phyloP scores from a whole-genome alignment of 1,284 basidiomycete genomes.

The Apiotrichum mycotoxinovorans region DNA sequence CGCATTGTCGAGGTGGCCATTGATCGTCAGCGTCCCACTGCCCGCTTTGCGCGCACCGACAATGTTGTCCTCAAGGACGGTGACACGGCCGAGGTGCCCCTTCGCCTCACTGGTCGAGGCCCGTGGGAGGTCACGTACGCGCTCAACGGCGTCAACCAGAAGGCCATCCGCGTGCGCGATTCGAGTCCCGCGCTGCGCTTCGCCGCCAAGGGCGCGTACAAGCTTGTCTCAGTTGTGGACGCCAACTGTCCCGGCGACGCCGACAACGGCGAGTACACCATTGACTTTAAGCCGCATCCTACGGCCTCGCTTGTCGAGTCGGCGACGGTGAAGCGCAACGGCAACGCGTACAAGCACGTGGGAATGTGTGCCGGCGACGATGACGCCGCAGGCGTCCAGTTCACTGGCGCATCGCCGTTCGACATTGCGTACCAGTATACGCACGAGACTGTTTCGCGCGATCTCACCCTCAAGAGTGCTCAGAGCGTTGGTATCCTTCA shows the following conservation, averaged over 20 bases:
- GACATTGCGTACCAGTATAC: conserved; percentile 61
- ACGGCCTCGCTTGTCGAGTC: conserved; percentile 36
- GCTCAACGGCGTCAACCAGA: conserved; percentile 55
- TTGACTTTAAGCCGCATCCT: conserved; percentile 59
- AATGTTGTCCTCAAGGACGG: conserved; percentile 71
- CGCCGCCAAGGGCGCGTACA: conserved; percentile 66
- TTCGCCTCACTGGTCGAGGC: conserved; percentile 82
- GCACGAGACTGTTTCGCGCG: conserved; percentile 45
- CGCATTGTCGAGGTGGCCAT: conserved; percentile 84
- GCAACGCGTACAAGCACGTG: conserved; percentile 62
- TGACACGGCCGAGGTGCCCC: conserved; percentile 65
- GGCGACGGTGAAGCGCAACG: conserved; percentile 54
- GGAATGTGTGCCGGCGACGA: conserved; percentile 76
- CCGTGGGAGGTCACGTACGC: conserved; percentile 82
- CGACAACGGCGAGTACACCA: conserved; percentile 45
- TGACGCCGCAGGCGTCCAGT: conserved; percentile 73
- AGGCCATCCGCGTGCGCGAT: conserved; percentile 56
- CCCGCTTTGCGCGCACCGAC: conserved; percentile 63
- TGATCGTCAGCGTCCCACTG: conserved; percentile 81
- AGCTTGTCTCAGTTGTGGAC: conserved; percentile 63
- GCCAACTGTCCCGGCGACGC: conserved; percentile 78
- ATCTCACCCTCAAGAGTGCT: conserved; percentile 76
- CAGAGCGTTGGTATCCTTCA: conserved; percentile 77
- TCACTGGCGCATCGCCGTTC: conserved; percentile 77
- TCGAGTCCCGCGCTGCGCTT: conserved; percentile 71